Conservation (phyloP, 768 basidiomycete species). For the Asterophora lycoperdoides region DNA sequence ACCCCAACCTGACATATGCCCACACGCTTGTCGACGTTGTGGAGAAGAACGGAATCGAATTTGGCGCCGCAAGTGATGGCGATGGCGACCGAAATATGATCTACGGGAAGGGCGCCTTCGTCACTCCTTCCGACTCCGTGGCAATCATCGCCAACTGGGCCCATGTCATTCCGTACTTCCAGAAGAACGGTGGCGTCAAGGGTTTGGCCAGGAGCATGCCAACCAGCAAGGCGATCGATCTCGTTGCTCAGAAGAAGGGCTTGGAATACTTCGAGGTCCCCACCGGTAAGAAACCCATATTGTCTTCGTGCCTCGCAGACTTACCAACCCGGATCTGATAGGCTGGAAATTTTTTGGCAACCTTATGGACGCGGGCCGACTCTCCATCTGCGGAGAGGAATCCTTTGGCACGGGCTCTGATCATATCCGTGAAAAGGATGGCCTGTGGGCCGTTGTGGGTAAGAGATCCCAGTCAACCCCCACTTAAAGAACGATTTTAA, state of each 20-base stretch:
- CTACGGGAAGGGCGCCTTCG: slow-evolving; percentile 96
- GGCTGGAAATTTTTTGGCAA: slow-evolving; percentile 99
- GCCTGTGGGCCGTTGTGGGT: slow-evolving; percentile 96
- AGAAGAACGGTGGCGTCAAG: slow-evolving; percentile 83
- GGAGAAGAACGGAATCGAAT: slow-evolving; percentile 78
- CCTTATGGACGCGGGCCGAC: slow-evolving; percentile 96
- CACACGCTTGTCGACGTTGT: slow-evolving; percentile 91
- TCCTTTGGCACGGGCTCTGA: slow-evolving; percentile 99
- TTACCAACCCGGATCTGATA: slow-evolving; percentile 23
- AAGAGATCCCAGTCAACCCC: slow-evolving; percentile 1
- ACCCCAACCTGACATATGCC: slow-evolving; percentile 97
- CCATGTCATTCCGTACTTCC: slow-evolving; percentile 88
- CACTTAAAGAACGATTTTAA: neutral
- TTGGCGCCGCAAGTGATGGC: slow-evolving; percentile 96
- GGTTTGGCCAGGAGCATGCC: slow-evolving; percentile 98
- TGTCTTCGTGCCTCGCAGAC: neutral
- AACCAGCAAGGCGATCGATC: slow-evolving; percentile 93
- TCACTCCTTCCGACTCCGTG: slow-evolving; percentile 96
- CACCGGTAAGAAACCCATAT: slow-evolving; percentile 57
- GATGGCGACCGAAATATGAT: slow-evolving; percentile 99
- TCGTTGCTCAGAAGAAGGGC: slow-evolving; percentile 91
- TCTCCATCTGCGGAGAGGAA: slow-evolving; percentile 99
- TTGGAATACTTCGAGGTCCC: slow-evolving; percentile 95
- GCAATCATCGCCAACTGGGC: slow-evolving; percentile 99
- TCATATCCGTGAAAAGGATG: slow-evolving; percentile 99